These are phyloP conservation scores for Ilyonectria sp. DNA, from an alignment of 2,329 filamentous ascomycete species.

Conservation along the genomic window DNA sequence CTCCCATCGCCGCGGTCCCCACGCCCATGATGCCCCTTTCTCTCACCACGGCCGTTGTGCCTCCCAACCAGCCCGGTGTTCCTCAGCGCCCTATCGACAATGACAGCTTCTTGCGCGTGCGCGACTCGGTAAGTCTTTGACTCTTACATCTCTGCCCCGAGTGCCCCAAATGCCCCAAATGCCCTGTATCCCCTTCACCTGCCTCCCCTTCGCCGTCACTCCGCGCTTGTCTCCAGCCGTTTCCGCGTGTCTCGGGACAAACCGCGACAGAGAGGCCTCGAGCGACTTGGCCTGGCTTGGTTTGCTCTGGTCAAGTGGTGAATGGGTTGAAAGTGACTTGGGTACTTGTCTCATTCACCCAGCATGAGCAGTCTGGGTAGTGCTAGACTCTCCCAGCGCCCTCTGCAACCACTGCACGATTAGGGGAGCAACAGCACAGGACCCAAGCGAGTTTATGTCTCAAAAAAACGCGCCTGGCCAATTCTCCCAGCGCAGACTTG, in stretches of 20 bases:
- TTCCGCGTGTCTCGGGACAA: background rate
- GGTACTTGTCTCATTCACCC: background rate
- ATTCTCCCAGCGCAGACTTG: background rate
- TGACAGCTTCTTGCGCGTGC: slow-evolving; percentile 84
- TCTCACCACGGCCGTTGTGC: slow-evolving; percentile 43
- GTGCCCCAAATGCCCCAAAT: background rate
- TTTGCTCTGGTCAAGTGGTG: background rate
- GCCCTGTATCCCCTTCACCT: slow-evolving; percentile 2
- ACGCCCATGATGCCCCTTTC: slow-evolving; percentile 58
- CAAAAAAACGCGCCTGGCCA: background rate
- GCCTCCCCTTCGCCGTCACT: background rate
- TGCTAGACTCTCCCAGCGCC: slow-evolving; percentile 9
- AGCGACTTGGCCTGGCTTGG: background rate
- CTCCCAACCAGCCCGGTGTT: slow-evolving; percentile 37
- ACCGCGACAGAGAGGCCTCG: background rate
- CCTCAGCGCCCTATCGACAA: slow-evolving; percentile 70
- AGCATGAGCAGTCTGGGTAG: background rate
- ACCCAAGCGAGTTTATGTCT: background rate
- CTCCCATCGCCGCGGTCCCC: slow-evolving; percentile 52
- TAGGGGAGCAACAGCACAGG: background rate
- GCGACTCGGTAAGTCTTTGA: slow-evolving; percentile 80
- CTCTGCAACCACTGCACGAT: background rate
- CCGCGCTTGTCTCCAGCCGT: background rate
- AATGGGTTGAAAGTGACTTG: background rate
- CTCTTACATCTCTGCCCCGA: slow-evolving; percentile 28